Evolutionary conservation across 352 stramenopile species (phyloP).

Genomic region (Blastocystis sp.): DNA sequence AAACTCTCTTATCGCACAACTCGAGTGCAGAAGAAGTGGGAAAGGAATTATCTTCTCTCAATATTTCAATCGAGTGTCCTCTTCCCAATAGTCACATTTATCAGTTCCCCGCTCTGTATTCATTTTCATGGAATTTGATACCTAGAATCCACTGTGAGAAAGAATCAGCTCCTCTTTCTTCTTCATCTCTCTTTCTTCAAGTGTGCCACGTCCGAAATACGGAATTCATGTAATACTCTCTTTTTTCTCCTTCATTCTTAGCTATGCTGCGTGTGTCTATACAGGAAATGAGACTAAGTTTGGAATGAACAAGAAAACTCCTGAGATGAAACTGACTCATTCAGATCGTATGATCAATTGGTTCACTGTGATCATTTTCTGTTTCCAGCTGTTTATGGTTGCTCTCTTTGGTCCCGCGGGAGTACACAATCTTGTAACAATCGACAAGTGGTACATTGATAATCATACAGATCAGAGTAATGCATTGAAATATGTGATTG

Average conservation of each 20-base stretch:
- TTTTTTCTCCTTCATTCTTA: not conserved
- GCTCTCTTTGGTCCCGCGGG: constrained; percentile 26
- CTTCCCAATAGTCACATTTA: constrained; percentile 76
- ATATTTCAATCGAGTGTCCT: constrained; percentile 63
- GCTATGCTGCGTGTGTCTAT: constrained; percentile 74
- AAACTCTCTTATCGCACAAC: constrained; percentile 70
- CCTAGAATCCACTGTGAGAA: constrained; percentile 4
- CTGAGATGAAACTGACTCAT: constrained; percentile 74
- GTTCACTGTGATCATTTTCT: constrained; percentile 74
- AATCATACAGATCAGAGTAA: not conserved
- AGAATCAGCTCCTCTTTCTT: constrained; percentile 21
- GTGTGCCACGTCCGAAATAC: constrained; percentile 80
- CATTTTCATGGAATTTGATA: not conserved
- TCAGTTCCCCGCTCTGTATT: constrained; percentile 73
- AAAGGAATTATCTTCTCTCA: constrained; percentile 72
- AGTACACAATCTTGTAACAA: constrained; percentile 4
- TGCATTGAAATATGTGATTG: constrained; percentile 61
- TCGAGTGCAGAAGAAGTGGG: constrained; percentile 70
- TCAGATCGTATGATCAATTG: constrained; percentile 75
- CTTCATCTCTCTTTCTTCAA: constrained; percentile 72
- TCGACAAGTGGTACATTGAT: constrained; percentile 61
- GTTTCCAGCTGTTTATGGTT: constrained; percentile 67
- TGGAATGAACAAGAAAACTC: constrained; percentile 74
- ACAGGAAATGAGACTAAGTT: constrained; percentile 82
- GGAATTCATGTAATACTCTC: constrained; percentile 72